Conservation (phyloP, 495 filamentous ascomycete genomes). For the Neurospora tetrasperma region DNA sequence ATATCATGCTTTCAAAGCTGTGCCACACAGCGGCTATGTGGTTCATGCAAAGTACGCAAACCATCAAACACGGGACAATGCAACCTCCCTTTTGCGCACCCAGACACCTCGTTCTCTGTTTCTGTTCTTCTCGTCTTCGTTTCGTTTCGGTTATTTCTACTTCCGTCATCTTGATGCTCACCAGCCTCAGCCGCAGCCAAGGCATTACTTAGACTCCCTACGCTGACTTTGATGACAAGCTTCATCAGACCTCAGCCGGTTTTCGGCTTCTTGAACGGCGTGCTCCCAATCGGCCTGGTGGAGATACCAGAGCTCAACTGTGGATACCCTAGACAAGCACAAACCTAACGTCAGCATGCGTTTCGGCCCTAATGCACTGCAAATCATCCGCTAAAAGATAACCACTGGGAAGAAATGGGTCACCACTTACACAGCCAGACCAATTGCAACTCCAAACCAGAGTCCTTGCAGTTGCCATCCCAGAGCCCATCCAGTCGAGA, state of each 20-base stretch:
- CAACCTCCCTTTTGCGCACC: not conserved
- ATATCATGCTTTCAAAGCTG: not conserved
- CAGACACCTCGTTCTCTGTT: not conserved
- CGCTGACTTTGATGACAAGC: conserved; percentile 2
- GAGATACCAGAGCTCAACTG: conserved; percentile 21
- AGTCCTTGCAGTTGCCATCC: conserved; percentile 59
- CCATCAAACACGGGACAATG: not conserved
- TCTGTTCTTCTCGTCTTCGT: not conserved
- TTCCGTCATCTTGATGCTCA: not conserved
- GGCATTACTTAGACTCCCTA: not conserved
- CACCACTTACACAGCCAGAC: conserved; percentile 36
- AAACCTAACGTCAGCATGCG: not conserved
- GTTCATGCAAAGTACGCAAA: not conserved
- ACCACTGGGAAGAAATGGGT: not conserved
- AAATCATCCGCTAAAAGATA: not conserved
- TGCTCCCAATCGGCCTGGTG: conserved; percentile 20
- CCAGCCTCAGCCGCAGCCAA: not conserved
- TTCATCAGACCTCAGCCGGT: conserved; percentile 19
- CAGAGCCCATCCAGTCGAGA: conserved; percentile 57
- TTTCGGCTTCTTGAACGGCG: conserved; percentile 22
- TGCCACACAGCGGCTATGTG: not conserved
- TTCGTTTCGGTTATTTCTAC: not conserved
- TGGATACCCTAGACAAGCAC: conserved; percentile 9
- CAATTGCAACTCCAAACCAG: conserved; percentile 61
- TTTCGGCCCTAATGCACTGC: not conserved